phyloP scores from a whole-genome alignment of 2,329 filamentous ascomycete genomes.

The Cladosporium phlei region DNA sequence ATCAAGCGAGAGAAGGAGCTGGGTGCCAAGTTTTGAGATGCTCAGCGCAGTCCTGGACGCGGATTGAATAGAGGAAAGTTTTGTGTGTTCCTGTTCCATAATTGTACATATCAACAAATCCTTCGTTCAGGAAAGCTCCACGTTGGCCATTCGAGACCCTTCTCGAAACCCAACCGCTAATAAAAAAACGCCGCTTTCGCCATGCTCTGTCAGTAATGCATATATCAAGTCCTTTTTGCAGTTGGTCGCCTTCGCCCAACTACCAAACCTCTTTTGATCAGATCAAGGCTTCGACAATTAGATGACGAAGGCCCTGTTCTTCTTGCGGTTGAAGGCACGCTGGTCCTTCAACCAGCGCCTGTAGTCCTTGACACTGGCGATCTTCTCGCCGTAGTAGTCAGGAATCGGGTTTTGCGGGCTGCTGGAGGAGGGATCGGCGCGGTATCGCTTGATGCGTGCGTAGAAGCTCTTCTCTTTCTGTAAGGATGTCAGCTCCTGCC shows the following conservation, averaged over 20 bases:
- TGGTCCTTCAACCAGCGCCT: slow-evolving; percentile 97
- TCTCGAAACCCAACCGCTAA: too few relatives aligned
- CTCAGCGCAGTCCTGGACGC: too few relatives aligned
- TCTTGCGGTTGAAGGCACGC: slow-evolving; percentile 85
- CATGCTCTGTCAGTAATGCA: slow-evolving; percentile 11
- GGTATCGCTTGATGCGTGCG: slow-evolving; percentile 81
- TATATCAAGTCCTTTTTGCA: not conserved
- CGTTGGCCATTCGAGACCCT: too few relatives aligned
- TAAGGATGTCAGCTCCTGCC: not conserved
- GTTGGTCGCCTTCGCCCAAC: not conserved
- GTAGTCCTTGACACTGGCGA: slow-evolving; percentile 86
- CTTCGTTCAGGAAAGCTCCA: too few relatives aligned
- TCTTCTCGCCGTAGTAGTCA: slow-evolving; percentile 98
- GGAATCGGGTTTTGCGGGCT: slow-evolving; percentile 90
- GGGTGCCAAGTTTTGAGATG: slow-evolving; percentile 30
- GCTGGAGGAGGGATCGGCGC: slow-evolving; percentile 84
- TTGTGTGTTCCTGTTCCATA: slow-evolving; percentile 1
- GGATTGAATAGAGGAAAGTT: not conserved
- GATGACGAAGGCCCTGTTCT: slow-evolving; percentile 47
- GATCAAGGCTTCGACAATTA: not conserved
- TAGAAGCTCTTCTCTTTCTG: slow-evolving; percentile 95
- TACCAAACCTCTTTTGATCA: too few relatives aligned
- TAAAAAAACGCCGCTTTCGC: slow-evolving; percentile 12
- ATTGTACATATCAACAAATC: slow-evolving; percentile 5
- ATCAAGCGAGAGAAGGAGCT: slow-evolving; percentile 42